Evolutionary conservation across 257 asterid genomes (phyloP).

Genomic region (Solanum paucissectum): DNA sequence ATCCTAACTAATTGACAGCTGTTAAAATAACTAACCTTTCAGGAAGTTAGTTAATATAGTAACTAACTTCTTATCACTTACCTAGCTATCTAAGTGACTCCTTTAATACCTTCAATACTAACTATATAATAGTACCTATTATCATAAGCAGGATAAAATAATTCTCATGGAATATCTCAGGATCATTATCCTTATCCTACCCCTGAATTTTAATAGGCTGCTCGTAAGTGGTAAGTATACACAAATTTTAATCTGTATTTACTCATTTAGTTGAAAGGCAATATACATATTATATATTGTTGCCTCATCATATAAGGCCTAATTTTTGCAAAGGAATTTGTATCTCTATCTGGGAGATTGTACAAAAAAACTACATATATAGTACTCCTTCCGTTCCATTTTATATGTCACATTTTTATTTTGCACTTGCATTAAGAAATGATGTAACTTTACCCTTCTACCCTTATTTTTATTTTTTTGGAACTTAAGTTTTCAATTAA

Average conservation of each 20-base stretch:
- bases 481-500: no score
- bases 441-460: no score
- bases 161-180: not conserved
- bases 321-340: not conserved
- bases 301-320: not conserved
- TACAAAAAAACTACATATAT: not conserved
- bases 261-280: slow-evolving; percentile 4
- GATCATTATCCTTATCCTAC: not conserved
- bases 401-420: no score
- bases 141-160: not conserved
- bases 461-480: no score
- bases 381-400: no score
- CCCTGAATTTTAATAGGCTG: slow-evolving; percentile 38
- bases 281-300: not conserved
- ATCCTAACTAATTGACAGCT: no score
- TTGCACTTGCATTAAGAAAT: no score
- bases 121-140: not conserved
- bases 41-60: no score
- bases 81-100: no score
- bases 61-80: no score
- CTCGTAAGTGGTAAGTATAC: slow-evolving; percentile 84
- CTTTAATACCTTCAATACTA: no score
- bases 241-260: slow-evolving; percentile 11
- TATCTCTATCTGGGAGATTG: not conserved
- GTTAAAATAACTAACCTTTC: no score